Conservation (phyloP, 192 early-diverging fungal species). For the Linnemannia schmuckeri region DNA sequence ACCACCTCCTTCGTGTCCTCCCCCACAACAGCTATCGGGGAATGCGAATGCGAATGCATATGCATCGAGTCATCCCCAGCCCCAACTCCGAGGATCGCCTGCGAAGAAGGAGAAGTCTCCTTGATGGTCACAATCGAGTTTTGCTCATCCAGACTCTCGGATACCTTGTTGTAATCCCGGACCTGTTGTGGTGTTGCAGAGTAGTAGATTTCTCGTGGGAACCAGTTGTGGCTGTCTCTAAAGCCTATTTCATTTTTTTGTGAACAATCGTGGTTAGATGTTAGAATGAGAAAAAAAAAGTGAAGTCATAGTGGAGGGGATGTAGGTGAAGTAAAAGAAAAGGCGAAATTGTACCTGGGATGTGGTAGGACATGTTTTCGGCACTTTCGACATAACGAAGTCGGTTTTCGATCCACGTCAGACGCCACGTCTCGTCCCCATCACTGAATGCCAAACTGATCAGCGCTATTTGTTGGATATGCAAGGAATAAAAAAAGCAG, state of each 20-base stretch:
- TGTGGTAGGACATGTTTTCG: slow-evolving; percentile 22
- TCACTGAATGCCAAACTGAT: slow-evolving; percentile 34
- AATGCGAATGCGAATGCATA: neutral
- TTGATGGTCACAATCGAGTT: neutral
- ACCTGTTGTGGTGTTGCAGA: slow-evolving; percentile 15
- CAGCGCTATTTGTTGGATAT: slow-evolving; percentile 3
- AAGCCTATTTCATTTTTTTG: neutral
- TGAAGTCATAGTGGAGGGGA: neutral
- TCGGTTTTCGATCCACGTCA: slow-evolving; percentile 30
- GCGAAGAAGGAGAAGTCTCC: neutral
- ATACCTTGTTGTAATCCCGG: slow-evolving; percentile 15
- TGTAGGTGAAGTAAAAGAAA: neutral
- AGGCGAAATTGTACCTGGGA: slow-evolving; percentile 17
- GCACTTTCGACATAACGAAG: slow-evolving; percentile 28
- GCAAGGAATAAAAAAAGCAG: neutral
- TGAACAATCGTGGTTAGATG: neutral
- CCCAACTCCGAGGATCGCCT: neutral
- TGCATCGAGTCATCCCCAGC: neutral
- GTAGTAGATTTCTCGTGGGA: slow-evolving; percentile 30
- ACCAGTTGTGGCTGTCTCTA: slow-evolving; percentile 2
- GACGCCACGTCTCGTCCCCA: slow-evolving; percentile 25
- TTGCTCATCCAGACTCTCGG: neutral
- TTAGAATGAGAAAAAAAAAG: neutral
- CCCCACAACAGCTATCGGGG: neutral
- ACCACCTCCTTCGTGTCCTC: neutral